Conservation (phyloP, 1,284 basidiomycete species). For the Rhodofomes roseus region DNA sequence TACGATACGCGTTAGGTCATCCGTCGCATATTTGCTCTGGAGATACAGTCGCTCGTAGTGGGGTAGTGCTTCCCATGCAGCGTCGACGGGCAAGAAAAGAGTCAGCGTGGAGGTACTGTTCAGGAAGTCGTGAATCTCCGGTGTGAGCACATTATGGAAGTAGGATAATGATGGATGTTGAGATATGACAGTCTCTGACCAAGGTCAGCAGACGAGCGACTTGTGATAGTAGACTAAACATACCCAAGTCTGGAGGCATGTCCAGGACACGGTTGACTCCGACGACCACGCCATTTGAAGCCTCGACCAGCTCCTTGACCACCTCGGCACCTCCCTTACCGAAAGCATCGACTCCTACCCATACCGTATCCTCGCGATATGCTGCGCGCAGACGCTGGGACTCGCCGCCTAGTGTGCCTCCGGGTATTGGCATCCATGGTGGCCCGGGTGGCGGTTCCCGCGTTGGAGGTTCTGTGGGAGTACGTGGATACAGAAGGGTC, state of each 20-base stretch:
- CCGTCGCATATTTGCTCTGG: slow-evolving; percentile 78
- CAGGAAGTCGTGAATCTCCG: slow-evolving; percentile 50
- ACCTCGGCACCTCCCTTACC: slow-evolving; percentile 67
- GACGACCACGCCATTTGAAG: slow-evolving; percentile 76
- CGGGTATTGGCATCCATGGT: slow-evolving; percentile 83
- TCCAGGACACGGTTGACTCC: slow-evolving; percentile 76
- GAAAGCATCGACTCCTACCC: slow-evolving; percentile 70
- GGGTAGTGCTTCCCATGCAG: slow-evolving; percentile 69
- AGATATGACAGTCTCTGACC: slow-evolving; percentile 53
- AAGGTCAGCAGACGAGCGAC: slow-evolving; percentile 9
- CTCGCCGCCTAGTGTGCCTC: slow-evolving; percentile 77
- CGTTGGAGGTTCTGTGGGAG: slow-evolving; percentile 50
- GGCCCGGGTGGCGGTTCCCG: slow-evolving; percentile 68
- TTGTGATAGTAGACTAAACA: slow-evolving; percentile 19
- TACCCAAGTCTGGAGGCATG: slow-evolving; percentile 76
- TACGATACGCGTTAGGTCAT: slow-evolving; percentile 76
- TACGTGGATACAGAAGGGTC: slow-evolving; percentile 73
- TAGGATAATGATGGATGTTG: slow-evolving; percentile 64
- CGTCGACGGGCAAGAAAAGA: slow-evolving; percentile 84
- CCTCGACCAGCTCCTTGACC: slow-evolving; percentile 52
- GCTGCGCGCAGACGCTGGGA: slow-evolving; percentile 79
- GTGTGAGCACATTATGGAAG: slow-evolving; percentile 62
- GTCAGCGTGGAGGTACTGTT: slow-evolving; percentile 74
- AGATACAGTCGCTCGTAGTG: slow-evolving; percentile 78
- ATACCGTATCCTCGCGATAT: slow-evolving; percentile 44